phyloP scores from a whole-genome alignment of 2,329 filamentous ascomycete species.

The Leptographium wingfieldii region DNA sequence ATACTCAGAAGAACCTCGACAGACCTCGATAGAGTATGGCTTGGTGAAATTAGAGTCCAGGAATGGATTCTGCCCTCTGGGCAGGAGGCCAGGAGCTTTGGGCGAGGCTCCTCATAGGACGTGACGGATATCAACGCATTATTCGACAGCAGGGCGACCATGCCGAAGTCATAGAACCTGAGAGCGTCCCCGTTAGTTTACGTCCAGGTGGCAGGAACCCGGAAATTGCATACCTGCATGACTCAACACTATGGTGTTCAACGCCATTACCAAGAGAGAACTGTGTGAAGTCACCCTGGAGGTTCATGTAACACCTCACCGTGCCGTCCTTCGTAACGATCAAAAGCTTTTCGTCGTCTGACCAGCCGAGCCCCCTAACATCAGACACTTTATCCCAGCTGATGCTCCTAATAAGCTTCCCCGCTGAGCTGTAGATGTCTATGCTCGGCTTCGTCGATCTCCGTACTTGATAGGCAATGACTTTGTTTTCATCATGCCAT shows the following conservation, averaged over 20 bases:
- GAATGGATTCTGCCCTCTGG: slow-evolving; percentile 71
- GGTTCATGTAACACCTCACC: slow-evolving; percentile 77
- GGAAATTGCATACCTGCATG: slow-evolving; percentile 46
- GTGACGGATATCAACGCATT: slow-evolving; percentile 80
- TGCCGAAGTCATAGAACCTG: slow-evolving; percentile 76
- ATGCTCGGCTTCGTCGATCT: slow-evolving; percentile 69
- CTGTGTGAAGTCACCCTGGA: slow-evolving; percentile 91
- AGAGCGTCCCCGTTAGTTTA: background rate
- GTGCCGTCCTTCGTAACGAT: slow-evolving; percentile 82
- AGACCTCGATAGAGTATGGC: slow-evolving; percentile 77
- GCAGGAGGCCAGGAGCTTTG: slow-evolving; percentile 63
- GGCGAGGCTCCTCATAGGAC: slow-evolving; percentile 80
- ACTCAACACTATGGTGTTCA: slow-evolving; percentile 74
- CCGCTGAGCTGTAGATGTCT: slow-evolving; percentile 87
- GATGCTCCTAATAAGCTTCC: slow-evolving; percentile 74
- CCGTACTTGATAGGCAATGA: slow-evolving; percentile 63
- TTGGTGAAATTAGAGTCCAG: slow-evolving; percentile 81
- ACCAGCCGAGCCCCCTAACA: slow-evolving; percentile 88
- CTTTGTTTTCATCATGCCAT: slow-evolving; percentile 76
- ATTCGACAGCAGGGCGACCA: slow-evolving; percentile 82
- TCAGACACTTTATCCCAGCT: slow-evolving; percentile 75
- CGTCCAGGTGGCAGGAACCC: slow-evolving; percentile 5
- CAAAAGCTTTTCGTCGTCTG: slow-evolving; percentile 83
- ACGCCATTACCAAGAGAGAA: slow-evolving; percentile 85
- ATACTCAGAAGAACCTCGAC: slow-evolving; percentile 88